Conservation (phyloP, 768 basidiomycete genomes). For the Artomyces pyxidatus region DNA sequence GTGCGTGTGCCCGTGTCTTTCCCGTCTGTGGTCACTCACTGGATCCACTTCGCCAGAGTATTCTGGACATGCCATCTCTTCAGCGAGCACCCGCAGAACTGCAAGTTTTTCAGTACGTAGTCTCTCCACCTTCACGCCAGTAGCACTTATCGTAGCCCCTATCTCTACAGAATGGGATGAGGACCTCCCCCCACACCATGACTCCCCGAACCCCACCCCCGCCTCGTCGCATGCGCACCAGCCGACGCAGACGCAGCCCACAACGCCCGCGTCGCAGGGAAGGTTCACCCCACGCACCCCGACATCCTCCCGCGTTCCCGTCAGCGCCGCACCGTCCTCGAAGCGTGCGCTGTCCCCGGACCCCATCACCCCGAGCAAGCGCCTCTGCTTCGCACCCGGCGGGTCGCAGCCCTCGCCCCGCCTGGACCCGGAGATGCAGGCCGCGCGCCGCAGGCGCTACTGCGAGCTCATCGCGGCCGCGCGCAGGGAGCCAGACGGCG, state of each 20-base stretch:
- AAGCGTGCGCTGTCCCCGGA: neutral
- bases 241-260: no score
- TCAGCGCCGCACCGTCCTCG: neutral
- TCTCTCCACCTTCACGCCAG: neutral
- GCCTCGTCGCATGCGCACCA: no score
- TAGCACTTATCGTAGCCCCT: neutral
- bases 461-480: no score
- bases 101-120: slow-evolving; percentile 31
- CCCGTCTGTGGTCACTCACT: neutral
- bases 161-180: slow-evolving; percentile 26
- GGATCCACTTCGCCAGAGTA: slow-evolving; percentile 14
- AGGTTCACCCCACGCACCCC: no score
- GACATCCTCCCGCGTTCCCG: no score
- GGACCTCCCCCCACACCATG: slow-evolving; percentile 9
- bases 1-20: slow-evolving; percentile 21
- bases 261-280: no score
- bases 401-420: no score
- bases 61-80: slow-evolving; percentile 33
- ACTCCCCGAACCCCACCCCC: neutral
- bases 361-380: neutral
- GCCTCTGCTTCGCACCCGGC: no score
- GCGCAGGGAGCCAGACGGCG: no score
- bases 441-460: no score
- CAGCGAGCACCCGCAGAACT: slow-evolving; percentile 19
- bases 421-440: no score